Conservation (phyloP, 2,329 filamentous ascomycete genomes). For the Aspergillus quadricinctus region DNA sequence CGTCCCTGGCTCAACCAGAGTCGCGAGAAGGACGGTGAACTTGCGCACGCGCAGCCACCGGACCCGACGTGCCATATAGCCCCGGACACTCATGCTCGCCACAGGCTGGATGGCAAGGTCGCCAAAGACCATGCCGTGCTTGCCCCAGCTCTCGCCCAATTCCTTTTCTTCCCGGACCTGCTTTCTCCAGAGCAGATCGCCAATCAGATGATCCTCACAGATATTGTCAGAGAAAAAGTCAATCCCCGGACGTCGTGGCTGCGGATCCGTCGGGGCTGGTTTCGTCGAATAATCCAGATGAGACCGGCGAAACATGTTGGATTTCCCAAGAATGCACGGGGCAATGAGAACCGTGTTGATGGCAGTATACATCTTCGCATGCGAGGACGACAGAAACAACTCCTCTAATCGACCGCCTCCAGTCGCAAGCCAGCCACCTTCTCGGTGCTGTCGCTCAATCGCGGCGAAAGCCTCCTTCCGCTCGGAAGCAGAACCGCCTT, state of each 20-base stretch:
- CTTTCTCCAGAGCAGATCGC: slow-evolving; percentile 77
- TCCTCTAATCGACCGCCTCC: slow-evolving; percentile 86
- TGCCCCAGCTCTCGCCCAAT: slow-evolving; percentile 51
- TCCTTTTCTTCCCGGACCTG: slow-evolving; percentile 34
- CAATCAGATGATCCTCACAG: slow-evolving; percentile 95
- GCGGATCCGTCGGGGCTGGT: slow-evolving; percentile 46
- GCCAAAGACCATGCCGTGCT: slow-evolving; percentile 79
- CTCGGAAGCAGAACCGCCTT: slow-evolving; percentile 6
- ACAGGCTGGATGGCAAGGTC: slow-evolving; percentile 90
- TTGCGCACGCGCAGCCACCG: slow-evolving; percentile 92
- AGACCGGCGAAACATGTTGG: slow-evolving; percentile 94
- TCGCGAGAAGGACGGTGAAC: slow-evolving; percentile 85
- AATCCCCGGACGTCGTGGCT: slow-evolving; percentile 59
- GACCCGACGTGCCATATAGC: slow-evolving; percentile 76
- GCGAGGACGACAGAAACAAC: slow-evolving; percentile 86
- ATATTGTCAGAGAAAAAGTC: slow-evolving; percentile 95
- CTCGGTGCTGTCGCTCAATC: slow-evolving; percentile 11
- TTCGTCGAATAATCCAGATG: slow-evolving; percentile 73
- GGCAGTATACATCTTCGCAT: slow-evolving; percentile 96
- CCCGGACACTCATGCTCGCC: slow-evolving; percentile 68
- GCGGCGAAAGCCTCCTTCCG: not conserved
- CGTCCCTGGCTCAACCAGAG: slow-evolving; percentile 86
- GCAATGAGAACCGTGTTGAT: slow-evolving; percentile 91
- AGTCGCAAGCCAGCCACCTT: slow-evolving; percentile 27
- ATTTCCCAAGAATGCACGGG: slow-evolving; percentile 93